phyloP scores from a whole-genome alignment of 2,329 filamentous ascomycete genomes.

The Hymenoscyphus scutula region DNA sequence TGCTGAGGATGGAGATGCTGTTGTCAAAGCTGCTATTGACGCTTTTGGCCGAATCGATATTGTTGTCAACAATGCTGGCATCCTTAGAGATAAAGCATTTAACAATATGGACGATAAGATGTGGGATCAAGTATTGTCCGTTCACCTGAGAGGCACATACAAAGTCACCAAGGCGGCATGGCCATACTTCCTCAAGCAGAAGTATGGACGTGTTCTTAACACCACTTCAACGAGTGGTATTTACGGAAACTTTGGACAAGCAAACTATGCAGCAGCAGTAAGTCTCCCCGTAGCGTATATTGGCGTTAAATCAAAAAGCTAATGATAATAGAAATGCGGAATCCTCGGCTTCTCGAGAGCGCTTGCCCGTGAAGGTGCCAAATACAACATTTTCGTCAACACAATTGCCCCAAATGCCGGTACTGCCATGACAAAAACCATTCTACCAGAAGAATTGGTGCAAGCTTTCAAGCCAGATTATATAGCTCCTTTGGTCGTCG shows the following conservation, averaged over 20 bases:
- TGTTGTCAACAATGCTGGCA: conserved; percentile 96
- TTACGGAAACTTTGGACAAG: conserved; percentile 98
- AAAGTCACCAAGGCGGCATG: conserved; percentile 96
- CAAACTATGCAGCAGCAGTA: conserved; percentile 91
- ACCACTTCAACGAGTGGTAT: conserved; percentile 96
- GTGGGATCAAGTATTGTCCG: conserved; percentile 89
- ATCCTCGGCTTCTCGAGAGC: conserved; percentile 95
- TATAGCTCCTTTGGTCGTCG: conserved; percentile 87
- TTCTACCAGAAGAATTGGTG: conserved; percentile 95
- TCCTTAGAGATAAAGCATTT: conserved; percentile 96
- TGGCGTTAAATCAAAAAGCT: conserved; percentile 4
- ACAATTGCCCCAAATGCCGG: conserved; percentile 97
- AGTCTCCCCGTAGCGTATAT: conserved; percentile 41
- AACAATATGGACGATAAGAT: conserved; percentile 93
- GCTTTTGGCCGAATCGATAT: conserved; percentile 92
- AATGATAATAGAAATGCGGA: conserved; percentile 66
- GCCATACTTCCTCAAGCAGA: conserved; percentile 97
- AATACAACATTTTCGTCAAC: conserved; percentile 98
- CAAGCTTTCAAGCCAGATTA: conserved; percentile 99
- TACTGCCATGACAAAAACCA: conserved; percentile 88
- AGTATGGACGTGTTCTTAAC: conserved; percentile 96
- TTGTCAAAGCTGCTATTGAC: conserved; percentile 92
- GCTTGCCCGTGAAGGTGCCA: conserved; percentile 86
- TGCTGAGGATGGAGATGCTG: conserved; percentile 85
- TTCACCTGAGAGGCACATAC: conserved; percentile 92